Base-by-base conservation (phyloP, 2,329 filamentous ascomycete species). In the Macrophomina pseudophaseolina region DNA sequence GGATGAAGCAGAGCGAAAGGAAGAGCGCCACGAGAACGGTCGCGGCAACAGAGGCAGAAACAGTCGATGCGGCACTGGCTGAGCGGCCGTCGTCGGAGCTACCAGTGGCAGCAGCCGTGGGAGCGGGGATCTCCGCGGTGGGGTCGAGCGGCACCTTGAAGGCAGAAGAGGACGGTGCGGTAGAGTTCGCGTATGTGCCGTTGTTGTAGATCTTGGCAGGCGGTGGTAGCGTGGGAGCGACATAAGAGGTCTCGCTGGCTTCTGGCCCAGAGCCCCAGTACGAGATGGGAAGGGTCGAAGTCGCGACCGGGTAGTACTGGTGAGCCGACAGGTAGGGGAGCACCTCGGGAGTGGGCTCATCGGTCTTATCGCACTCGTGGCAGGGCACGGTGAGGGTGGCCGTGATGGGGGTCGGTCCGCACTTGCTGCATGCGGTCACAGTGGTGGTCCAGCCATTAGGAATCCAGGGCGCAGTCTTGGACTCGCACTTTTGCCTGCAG, bases 341-440 rank as follows among this genome's bases (percentile, higher is more conserved):
- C 8, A 18, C 14, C 44, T 56, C 33, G n/a, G 51, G 51, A 9
- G 32, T 35, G 51, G 18, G 48, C 18, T 9, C 42, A 5, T 5
- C 9, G 11, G 42, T 44, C 42, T 54, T 35, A n/a, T 18, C 6
- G 40, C 56, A 59, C 28, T 46, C n/a, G 56, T 59, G 38, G 40
- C 56, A 59, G 40, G 40, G 32, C 40, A 59, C 56, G 6, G 56
- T 59, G 40, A 59, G 56, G 14, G 56, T 59, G 5, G 56, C 56
- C 28, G 40, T 48, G 16, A 59, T 59, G 56, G 56, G 56, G 12
- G 23, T 48, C 1, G 56, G 56, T 1, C 56, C 56, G 7, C 56
- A 59, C 23, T 32, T 33, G 3, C n/a, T 46, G 40, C 56, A 59
- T 9, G 32, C 38, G 28, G 14, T 33, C 40, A 48, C 40, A 9